These are phyloP conservation scores for Malassezia yamatoensis DNA, from an alignment of 1,284 basidiomycete species.

Conservation along the genomic window DNA sequence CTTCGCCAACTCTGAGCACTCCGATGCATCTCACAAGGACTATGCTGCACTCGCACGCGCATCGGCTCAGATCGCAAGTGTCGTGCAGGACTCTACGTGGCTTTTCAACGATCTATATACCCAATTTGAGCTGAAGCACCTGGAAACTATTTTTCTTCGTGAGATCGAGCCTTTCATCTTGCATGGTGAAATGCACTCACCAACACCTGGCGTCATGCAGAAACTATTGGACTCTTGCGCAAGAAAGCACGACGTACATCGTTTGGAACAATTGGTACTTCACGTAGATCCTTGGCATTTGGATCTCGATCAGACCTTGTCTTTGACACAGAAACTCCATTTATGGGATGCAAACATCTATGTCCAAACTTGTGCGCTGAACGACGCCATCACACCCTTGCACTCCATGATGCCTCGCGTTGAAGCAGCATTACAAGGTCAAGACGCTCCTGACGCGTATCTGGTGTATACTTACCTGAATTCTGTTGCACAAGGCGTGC, in stretches of 20 bases:
- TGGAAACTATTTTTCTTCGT: constrained; percentile 73
- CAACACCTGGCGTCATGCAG: constrained; percentile 77
- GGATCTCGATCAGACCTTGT: constrained; percentile 86
- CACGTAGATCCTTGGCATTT: constrained; percentile 82
- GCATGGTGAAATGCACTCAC: constrained; percentile 59
- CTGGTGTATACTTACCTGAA: not conserved
- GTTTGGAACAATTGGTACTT: constrained; percentile 84
- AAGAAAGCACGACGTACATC: constrained; percentile 60
- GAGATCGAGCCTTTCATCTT: constrained; percentile 78
- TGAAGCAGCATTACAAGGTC: constrained; percentile 57
- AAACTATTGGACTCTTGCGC: constrained; percentile 70
- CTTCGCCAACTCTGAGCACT: constrained; percentile 55
- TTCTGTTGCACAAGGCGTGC: not conserved
- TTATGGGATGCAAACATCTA: constrained; percentile 92
- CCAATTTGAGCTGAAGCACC: constrained; percentile 72
- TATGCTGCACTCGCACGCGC: constrained; percentile 75
- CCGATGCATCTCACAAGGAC: constrained; percentile 55
- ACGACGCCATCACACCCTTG: constrained; percentile 78
- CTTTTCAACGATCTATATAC: constrained; percentile 83
- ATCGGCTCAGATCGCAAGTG: constrained; percentile 71
- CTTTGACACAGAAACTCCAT: constrained; percentile 66
- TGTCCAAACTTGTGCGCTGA: constrained; percentile 76
- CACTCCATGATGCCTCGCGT: constrained; percentile 66
- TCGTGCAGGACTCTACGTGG: constrained; percentile 69
- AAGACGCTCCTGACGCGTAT: constrained; percentile 36